Conservation (phyloP, 116 monocot genomes). For the Posidonia oceanica region DNA sequence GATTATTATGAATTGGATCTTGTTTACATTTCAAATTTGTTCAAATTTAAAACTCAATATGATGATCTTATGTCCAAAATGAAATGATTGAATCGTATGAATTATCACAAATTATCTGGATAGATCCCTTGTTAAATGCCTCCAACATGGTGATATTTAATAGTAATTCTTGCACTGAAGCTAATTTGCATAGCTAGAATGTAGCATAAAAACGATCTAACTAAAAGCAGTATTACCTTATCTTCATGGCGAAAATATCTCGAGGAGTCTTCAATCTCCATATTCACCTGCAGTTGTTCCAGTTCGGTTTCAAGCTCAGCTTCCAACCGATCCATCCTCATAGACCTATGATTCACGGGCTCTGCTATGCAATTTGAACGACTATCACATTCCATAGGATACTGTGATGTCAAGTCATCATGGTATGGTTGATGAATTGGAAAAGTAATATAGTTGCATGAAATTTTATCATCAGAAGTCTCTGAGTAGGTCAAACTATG, state of each 20-base stretch:
- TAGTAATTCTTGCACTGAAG: too few species aligned
- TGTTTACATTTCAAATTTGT: too few species aligned
- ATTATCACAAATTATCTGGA: too few species aligned
- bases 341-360: slow-evolving; percentile 2
- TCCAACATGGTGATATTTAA: too few species aligned
- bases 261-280: slow-evolving; percentile 18
- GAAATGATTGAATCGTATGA: too few species aligned
- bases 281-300: slow-evolving; percentile 28
- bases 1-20: too few species aligned
- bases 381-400: not conserved
- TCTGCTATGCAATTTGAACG: slow-evolving; percentile 2
- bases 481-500: slow-evolving; percentile 16
- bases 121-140: too few species aligned
- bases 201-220: too few species aligned
- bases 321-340: slow-evolving; percentile 48
- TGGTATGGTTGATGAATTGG: slow-evolving; percentile 11
- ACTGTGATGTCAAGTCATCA: not conserved
- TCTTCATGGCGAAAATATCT: not conserved
- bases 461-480: slow-evolving; percentile 14
- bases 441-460: slow-evolving; percentile 10
- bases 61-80: too few species aligned
- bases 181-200: too few species aligned
- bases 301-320: slow-evolving; percentile 69
- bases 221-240: not conserved
- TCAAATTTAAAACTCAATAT: too few species aligned